Evolutionary conservation across 2,329 filamentous ascomycete species (phyloP).

Genomic region (Neoascochyta sp.): DNA sequence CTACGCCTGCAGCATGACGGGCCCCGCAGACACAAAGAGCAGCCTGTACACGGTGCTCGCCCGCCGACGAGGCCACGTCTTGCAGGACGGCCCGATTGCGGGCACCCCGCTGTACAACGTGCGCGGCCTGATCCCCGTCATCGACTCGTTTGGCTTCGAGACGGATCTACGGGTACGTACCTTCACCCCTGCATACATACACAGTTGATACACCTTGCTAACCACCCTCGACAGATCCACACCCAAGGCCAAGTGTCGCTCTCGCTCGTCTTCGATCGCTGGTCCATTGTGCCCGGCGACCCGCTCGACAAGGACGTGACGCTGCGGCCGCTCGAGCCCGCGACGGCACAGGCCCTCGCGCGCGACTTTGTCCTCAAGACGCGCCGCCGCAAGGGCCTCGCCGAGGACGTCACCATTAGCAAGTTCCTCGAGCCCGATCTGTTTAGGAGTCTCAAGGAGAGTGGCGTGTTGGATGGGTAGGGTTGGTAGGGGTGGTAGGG

Average conservation of each 20-base stretch:
- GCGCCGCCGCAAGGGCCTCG: slow-evolving; percentile 83
- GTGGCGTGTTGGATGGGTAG: slow-evolving; percentile 71
- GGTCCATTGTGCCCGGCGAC: slow-evolving; percentile 93
- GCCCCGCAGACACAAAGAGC: slow-evolving; percentile 82
- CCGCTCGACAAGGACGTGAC: slow-evolving; percentile 85
- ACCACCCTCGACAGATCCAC: slow-evolving; percentile 61
- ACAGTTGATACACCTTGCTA: slow-evolving; percentile 1
- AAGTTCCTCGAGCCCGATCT: slow-evolving; percentile 96
- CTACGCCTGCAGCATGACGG: slow-evolving; percentile 89
- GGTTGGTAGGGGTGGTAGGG: no score
- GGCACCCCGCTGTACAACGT: slow-evolving; percentile 93
- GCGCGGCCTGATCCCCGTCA: slow-evolving; percentile 86
- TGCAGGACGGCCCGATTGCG: slow-evolving; percentile 89
- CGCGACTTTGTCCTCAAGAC: slow-evolving; percentile 98
- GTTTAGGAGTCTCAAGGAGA: slow-evolving; percentile 82
- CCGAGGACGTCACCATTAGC: slow-evolving; percentile 91
- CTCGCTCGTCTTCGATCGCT: slow-evolving; percentile 89
- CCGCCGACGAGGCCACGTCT: slow-evolving; percentile 82
- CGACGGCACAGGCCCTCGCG: slow-evolving; percentile 81
- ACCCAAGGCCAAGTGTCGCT: slow-evolving; percentile 90
- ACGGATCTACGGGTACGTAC: slow-evolving; percentile 69
- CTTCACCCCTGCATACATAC: not conserved
- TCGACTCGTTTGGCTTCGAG: slow-evolving; percentile 97
- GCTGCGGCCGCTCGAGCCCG: slow-evolving; percentile 79
- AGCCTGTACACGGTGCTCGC: slow-evolving; percentile 90